phyloP scores from a whole-genome alignment of 768 basidiomycete genomes.

The Boletellus sp. region DNA sequence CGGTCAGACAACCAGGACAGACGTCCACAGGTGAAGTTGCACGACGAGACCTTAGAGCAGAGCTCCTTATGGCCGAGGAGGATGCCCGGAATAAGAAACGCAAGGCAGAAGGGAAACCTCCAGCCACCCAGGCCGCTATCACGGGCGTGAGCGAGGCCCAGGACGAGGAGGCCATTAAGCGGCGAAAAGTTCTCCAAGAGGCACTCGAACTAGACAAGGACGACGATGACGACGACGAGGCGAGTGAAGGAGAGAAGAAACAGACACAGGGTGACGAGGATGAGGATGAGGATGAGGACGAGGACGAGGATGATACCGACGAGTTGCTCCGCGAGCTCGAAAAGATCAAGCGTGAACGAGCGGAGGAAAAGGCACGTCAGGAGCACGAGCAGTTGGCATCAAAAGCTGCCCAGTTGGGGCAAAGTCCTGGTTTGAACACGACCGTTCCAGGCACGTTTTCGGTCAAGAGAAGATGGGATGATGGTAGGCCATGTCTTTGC shows the following conservation, averaged over 20 bases:
- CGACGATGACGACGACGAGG: constrained; percentile 72
- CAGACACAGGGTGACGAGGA: constrained; percentile 39
- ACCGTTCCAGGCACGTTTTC: constrained; percentile 80
- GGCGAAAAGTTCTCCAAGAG: constrained; percentile 84
- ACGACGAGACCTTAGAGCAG: constrained; percentile 75
- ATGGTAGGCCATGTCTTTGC: constrained; percentile 52
- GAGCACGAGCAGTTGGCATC: constrained; percentile 72
- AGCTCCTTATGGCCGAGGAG: constrained; percentile 82
- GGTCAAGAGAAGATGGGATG: constrained; percentile 94
- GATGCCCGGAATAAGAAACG: constrained; percentile 87
- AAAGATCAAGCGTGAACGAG: constrained; percentile 95
- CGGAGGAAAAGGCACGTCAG: constrained; percentile 83
- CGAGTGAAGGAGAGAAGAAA: constrained; percentile 35
- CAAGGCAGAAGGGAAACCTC: constrained; percentile 74
- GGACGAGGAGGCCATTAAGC: constrained; percentile 69
- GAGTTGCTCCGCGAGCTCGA: constrained; percentile 95
- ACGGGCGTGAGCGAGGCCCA: constrained; percentile 36
- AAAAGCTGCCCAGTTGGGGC: constrained; percentile 66
- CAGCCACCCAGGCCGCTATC: constrained; percentile 24
- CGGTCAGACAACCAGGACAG: constrained; percentile 79
- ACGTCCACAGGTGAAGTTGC: constrained; percentile 74
- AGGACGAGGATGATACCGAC: constrained; percentile 70
- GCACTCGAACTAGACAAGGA: constrained; percentile 87
- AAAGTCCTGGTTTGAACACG: constrained; percentile 68
- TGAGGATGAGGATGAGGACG: constrained; percentile 52